Percentiles rank a stretch among this genome's conserved stretches.
These are phyloP conservation scores for Trypanosoma platydactyli DNA, from an alignment of 208 protist species.

Conservation along the genomic window DNA sequence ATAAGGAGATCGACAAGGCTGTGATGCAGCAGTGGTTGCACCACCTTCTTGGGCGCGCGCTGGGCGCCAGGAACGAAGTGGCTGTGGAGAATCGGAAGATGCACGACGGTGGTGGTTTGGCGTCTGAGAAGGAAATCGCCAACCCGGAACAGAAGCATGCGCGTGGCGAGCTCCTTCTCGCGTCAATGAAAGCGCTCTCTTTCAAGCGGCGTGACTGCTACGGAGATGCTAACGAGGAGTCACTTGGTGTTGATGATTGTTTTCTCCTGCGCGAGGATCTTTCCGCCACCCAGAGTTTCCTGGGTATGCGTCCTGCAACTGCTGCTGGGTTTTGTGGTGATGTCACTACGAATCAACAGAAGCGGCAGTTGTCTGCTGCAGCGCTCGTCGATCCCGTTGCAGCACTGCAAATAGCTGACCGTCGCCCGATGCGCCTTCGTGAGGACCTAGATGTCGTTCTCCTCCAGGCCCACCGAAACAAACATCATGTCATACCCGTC, in stretches of 20 bases:
- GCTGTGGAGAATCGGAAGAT: background rate
- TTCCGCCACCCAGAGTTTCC: background rate
- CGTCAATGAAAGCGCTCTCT: conserved; percentile 8
- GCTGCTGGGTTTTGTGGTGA: background rate
- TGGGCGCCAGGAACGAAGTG: background rate
- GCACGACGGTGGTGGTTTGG: background rate
- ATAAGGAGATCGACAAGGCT: conserved; percentile 7
- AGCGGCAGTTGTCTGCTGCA: background rate
- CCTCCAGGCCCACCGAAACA: background rate
- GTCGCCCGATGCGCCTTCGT: background rate
- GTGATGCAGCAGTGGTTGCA: background rate
- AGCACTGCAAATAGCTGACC: conserved; percentile 17
- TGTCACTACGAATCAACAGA: background rate
- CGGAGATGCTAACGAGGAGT: background rate
- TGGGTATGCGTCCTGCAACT: background rate
- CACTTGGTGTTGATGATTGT: background rate
- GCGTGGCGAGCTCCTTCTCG: background rate
- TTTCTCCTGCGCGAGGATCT: background rate
- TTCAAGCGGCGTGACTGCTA: conserved; percentile 3
- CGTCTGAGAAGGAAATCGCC: no score
- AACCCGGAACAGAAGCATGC: background rate
- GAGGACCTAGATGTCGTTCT: conserved; percentile 17
- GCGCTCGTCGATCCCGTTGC: conserved; percentile 9
- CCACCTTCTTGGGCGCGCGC: conserved; percentile 1
- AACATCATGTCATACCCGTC: conserved; percentile 4